Base-by-base conservation (phyloP, 805 yeast species). In the Sugiyamaella valdiviana region DNA sequence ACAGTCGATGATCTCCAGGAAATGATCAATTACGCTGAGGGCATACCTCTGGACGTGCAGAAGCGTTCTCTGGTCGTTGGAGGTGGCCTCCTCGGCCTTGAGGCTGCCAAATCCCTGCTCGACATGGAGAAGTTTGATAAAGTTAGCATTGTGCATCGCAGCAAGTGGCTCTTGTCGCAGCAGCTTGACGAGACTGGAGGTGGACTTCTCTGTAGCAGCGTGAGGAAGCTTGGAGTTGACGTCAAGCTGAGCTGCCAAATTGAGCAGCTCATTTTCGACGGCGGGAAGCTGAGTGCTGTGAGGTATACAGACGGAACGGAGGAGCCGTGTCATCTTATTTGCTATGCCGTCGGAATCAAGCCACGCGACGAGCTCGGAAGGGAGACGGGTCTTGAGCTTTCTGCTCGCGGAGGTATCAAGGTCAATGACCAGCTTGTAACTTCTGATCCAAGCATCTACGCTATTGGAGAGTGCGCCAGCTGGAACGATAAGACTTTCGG, bases 191-290 rank as follows among this genome's bases (percentile, higher is more conserved):
- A 63, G n/a, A 60, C 60, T 38, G 71, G 71, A 17, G 70, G 71
- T 14, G 42, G 16, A 1, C 44, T 67, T 22, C 50, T 67, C 17
- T 63, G 68, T 48, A 76, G 71, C 46, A 75, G 75, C 56, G 80
- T 78, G 23, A 68, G 71, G 52, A 73, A 71, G 55, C 67, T 78
- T 42, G 82, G 82, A 26, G 70, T 77, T 36, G 70, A 75, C 49
- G 78, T 76, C 51, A 74, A 75, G 61, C 66, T 75, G 42, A 78
- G 74, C 52, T 73, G 78, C 24, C 71, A 76, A 48, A 68, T 77
- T 22, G 71, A 70, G 42, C 75, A 73, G 48, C 74, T 77, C 56
- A 63, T 73, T n/a, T 64, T 62, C 42, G 66, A 63, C 24, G 51
- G 51, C 10, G 52, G 54, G 9, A 53, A 57, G 17, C 52, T 65